phyloP scores from a whole-genome alignment of 306 rosid species.

The Quercus rubra region DNA sequence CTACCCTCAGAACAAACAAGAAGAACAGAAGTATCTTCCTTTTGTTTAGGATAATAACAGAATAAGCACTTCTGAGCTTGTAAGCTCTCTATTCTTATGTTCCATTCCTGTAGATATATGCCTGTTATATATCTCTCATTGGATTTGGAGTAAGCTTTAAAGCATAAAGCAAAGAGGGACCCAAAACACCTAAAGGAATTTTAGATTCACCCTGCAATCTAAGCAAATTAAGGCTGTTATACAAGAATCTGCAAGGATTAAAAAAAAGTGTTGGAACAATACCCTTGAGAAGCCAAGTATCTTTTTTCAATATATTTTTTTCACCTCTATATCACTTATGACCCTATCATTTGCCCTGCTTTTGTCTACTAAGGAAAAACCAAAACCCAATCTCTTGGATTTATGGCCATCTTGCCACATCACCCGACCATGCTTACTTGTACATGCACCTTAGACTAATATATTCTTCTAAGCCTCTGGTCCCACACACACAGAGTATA shows the following conservation, averaged over 20 bases:
- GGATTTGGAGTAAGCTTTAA: conserved; percentile 57
- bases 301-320: conserved; percentile 36
- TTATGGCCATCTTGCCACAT: conserved; percentile 44
- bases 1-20: conserved; percentile 35
- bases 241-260: conserved; percentile 78
- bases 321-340: conserved; percentile 27
- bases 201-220: conserved; percentile 76
- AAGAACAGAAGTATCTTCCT: conserved; percentile 29
- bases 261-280: conserved; percentile 65
- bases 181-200: conserved; percentile 43
- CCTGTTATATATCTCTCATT: conserved; percentile 51
- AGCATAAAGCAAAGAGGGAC: conserved; percentile 57
- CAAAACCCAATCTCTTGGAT: conserved; percentile 25
- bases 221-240: conserved; percentile 75
- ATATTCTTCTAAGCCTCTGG: conserved; percentile 8
- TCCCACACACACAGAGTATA: neutral
- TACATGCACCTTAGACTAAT: conserved; percentile 14
- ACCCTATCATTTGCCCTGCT: conserved; percentile 47
- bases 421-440: conserved; percentile 21
- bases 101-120: conserved; percentile 62
- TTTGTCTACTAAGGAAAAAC: conserved; percentile 49
- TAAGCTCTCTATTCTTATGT: conserved; percentile 33
- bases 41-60: conserved; percentile 38
- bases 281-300: conserved; percentile 85
- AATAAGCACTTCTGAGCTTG: conserved; percentile 25